A percentile compares a stretch with the other conserved stretches of the same genome.
phyloP scores from a whole-genome alignment of 164 flowering plant genomes.

The Paratinospora sagittata region DNA sequence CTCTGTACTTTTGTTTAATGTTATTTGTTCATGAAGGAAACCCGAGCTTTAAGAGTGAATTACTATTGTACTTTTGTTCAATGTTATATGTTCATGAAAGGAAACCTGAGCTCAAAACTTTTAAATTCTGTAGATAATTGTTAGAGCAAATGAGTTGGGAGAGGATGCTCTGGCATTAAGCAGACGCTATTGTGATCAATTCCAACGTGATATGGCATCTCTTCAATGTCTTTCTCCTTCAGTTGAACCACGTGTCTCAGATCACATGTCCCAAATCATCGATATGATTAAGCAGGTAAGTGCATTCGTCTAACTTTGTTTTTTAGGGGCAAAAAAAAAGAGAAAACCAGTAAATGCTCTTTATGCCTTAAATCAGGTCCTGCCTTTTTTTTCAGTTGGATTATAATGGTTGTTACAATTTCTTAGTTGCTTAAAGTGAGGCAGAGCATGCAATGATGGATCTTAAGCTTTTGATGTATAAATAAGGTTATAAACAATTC shows the following conservation, averaged over 20 bases:
- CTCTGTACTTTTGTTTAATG: neutral
- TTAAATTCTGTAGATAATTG: slow-evolving; percentile 82
- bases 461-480: neutral
- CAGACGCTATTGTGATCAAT: slow-evolving; percentile 80
- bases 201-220: slow-evolving; percentile 62
- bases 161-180: slow-evolving; percentile 90
- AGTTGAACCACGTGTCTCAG: slow-evolving; percentile 86
- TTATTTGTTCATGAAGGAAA: no score
- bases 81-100: slow-evolving; percentile 38
- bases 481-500: neutral
- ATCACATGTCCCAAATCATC: slow-evolving; percentile 86
- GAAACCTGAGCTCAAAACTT: slow-evolving; percentile 50
- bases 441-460: neutral
- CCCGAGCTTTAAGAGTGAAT: no score
- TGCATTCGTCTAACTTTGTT: neutral
- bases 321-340: neutral
- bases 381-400: neutral
- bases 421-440: neutral
- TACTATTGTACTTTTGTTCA: neutral
- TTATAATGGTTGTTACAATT: neutral
- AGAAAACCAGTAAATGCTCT: neutral
- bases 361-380: neutral
- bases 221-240: slow-evolving; percentile 84
- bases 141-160: slow-evolving; percentile 74
- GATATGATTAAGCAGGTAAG: slow-evolving; percentile 85